Base-by-base conservation (phyloP, 495 filamentous ascomycete genomes). In the Entonaema liquescens region DNA sequence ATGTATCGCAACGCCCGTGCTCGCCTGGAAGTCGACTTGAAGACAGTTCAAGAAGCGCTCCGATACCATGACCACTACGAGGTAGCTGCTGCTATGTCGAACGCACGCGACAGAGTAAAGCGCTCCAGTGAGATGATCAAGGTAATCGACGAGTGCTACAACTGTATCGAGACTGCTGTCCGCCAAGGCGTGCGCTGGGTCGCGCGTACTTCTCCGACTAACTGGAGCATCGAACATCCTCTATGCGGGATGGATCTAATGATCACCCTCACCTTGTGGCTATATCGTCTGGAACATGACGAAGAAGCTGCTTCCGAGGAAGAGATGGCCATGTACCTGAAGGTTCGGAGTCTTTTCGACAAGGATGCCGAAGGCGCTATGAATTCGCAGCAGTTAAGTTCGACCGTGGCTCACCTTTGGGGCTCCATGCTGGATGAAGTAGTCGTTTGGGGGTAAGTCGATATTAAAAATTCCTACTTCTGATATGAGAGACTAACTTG, bases 191-290 rank as follows among this genome's bases (percentile, higher is more conserved):
- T 99, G 74, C 94, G 95, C 78, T 98, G 95, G 95, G 95, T 99
- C 53, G 95, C 96, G 6, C 89, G 94, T 75, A 98, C 94, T 23
- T 97, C 93, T 59, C 93, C 95, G 54, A 97, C 95, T 58, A 98
- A 99, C 83, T 99, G 95, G 95, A 99, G 95, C 82, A 91, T 98
- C 52, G 95, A 99, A 83, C 95, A 99, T 78, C 95, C 96, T 31
- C 89, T 99, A 40, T 97, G 94, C 77, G 96, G 94, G 70, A 87
- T 99, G 82, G 95, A 99, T 80, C 86, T 99, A 75, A 98, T 99
- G 90, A 95, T 99, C 83, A 97, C 98, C 73, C 92, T 99, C 75
- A 97, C 92, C 78, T 85, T 99, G 72, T 99, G 95, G 95, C 89
- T 99, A 76, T 98, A 97, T 84, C 92, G 93, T 81, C 90, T 99